Conservation (phyloP, 73 alveolate genomes). For the Tetrahymena thermophila region DNA sequence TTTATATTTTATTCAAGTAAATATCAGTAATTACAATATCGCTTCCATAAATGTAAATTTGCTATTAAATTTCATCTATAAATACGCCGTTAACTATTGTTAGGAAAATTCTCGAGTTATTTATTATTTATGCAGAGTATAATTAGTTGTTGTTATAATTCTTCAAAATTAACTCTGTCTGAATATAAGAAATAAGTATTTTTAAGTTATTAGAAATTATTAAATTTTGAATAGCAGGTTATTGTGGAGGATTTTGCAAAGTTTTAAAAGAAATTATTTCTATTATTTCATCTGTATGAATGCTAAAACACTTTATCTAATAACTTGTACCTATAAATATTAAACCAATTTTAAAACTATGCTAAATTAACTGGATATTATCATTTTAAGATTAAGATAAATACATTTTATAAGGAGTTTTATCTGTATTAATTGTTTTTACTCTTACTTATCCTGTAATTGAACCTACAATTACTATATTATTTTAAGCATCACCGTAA, state of each 20-base stretch:
- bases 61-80: not conserved
- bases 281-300: not conserved
- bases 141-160: not conserved
- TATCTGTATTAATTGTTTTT: not conserved
- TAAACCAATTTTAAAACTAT: not conserved
- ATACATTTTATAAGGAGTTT: not conserved
- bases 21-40: not conserved
- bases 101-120: not conserved
- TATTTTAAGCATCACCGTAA: not conserved
- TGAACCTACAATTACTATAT: not conserved
- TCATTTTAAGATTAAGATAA: not conserved
- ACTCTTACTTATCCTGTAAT: not conserved
- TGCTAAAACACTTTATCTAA: not conserved
- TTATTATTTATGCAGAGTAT: not conserved
- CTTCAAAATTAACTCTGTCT: not conserved
- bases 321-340: not conserved
- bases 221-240: not conserved
- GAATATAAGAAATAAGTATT: not conserved
- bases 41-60: not conserved
- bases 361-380: not conserved
- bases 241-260: not conserved
- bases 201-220: not conserved
- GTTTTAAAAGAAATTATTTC: not conserved
- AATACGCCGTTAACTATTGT: not conserved
- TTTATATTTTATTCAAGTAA: not conserved